Conservation (phyloP, 2,329 filamentous ascomycete species). For the Coniochaeta ligniaria region DNA sequence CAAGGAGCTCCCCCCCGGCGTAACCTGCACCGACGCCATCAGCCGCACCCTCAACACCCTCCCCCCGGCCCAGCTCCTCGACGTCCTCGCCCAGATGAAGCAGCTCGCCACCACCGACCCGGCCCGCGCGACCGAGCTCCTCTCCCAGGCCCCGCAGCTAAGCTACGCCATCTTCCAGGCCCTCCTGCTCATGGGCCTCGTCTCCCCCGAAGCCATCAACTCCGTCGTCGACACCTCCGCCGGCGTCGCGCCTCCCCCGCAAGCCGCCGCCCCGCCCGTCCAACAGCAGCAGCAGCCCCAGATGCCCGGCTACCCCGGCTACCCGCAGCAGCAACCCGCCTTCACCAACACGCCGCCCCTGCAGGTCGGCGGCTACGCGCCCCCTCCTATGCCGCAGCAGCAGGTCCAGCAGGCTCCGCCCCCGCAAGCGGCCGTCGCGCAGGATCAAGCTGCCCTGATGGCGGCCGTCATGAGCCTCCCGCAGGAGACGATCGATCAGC, state of each 20-base stretch:
- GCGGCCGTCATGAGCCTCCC: constrained; percentile 76
- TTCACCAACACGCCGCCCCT: constrained; percentile 41
- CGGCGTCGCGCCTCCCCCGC: constrained; percentile 31
- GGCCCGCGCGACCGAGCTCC: constrained; percentile 73
- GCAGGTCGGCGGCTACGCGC: constrained; percentile 31
- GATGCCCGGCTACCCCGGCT: constrained; percentile 25
- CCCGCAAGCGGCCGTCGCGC: constrained; percentile 25
- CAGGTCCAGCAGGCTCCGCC: constrained; percentile 21
- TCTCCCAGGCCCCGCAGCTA: constrained; percentile 85
- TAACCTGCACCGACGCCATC: constrained; percentile 84
- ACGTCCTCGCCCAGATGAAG: constrained; percentile 94
- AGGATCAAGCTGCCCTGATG: constrained; percentile 66
- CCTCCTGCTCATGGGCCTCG: constrained; percentile 83
- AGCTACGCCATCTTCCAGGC: constrained; percentile 94
- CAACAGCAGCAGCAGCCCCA: constrained; percentile 13
- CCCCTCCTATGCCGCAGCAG: constrained; percentile 35
- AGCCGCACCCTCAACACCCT: constrained; percentile 83
- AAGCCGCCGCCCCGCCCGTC: constrained; percentile 19
- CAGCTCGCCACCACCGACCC: constrained; percentile 76
- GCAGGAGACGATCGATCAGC: constrained; percentile 69
- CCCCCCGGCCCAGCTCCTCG: constrained; percentile 81
- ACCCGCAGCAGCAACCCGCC: constrained; percentile 20
- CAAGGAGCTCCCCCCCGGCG: constrained; percentile 72
- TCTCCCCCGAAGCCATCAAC: constrained; percentile 75
- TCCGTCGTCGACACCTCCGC: constrained; percentile 62